Percentiles rank a stretch among this genome's conserved stretches.
These are phyloP conservation scores for Herpetomonas tarakana DNA, from an alignment of 208 protist species.

Conservation along the genomic window DNA sequence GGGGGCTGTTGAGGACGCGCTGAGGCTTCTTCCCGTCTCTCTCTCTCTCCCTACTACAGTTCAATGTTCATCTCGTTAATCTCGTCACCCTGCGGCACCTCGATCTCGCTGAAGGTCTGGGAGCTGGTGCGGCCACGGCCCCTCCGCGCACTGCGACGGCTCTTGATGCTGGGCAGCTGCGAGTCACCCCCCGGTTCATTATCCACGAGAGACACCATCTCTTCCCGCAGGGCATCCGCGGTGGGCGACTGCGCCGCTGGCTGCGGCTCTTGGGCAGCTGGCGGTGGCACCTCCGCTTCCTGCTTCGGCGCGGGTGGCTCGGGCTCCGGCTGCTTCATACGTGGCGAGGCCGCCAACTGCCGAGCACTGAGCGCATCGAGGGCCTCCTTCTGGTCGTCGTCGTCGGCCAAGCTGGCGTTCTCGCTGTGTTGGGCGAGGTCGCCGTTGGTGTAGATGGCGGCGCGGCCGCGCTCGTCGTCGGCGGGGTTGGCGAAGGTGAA, in stretches of 20 bases:
- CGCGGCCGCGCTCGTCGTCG: conserved; percentile 6
- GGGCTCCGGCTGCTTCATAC: background rate
- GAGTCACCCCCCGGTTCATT: conserved; percentile 1
- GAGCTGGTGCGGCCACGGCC: conserved; percentile 17
- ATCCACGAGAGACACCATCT: background rate
- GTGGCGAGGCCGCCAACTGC: background rate
- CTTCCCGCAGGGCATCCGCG: background rate
- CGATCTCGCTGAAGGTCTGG: conserved; percentile 41
- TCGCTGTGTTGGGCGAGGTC: conserved; percentile 17
- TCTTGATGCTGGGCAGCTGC: conserved; percentile 14
- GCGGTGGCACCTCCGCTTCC: background rate
- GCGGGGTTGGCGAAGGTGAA: conserved; percentile 12
- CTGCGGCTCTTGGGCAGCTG: background rate
- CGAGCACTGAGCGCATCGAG: background rate
- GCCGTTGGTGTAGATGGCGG: conserved; percentile 21
- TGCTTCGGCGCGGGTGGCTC: background rate
- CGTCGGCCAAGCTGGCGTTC: conserved; percentile 4
- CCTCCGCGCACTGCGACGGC: conserved; percentile 22
- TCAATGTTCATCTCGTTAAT: conserved; percentile 33
- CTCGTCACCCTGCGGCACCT: conserved; percentile 33
- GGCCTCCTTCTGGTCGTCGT: background rate
- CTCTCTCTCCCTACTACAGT: too few relatives aligned
- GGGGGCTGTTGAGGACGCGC: too few relatives aligned
- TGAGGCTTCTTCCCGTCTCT: too few relatives aligned
- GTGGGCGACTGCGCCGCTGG: background rate